A percentile compares a stretch with the other conserved stretches of the same genome.
These are phyloP conservation scores for Linnemannia schmuckeri DNA, from an alignment of 192 early-diverging fungal species.

Conservation along the genomic window DNA sequence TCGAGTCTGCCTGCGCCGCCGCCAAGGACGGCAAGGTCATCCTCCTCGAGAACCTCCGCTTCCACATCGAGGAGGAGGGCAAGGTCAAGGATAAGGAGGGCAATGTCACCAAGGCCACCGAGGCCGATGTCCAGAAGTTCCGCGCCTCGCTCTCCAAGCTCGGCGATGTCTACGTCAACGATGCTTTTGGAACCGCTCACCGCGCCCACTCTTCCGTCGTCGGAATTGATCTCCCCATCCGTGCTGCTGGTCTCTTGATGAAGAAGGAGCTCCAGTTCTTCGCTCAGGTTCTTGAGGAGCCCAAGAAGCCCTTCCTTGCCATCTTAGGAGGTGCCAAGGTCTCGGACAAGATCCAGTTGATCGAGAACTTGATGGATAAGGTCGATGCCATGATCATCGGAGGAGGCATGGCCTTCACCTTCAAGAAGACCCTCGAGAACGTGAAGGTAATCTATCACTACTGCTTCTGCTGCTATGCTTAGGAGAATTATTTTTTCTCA, in stretches of 20 bases:
- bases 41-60: constrained; percentile 97
- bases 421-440: constrained; percentile 90
- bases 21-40: constrained; percentile 85
- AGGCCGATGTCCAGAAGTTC: constrained; percentile 88
- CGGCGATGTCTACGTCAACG: constrained; percentile 98
- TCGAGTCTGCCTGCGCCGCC: constrained; percentile 82
- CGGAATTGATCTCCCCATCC: constrained; percentile 89
- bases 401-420: constrained; percentile 99
- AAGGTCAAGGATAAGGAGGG: constrained; percentile 90
- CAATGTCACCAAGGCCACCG: constrained; percentile 90
- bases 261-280: constrained; percentile 99
- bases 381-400: constrained; percentile 86
- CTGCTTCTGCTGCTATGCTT: not conserved
- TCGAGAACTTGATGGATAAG: constrained; percentile 98
- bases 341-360: constrained; percentile 98
- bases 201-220: constrained; percentile 99
- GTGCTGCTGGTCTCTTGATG: constrained; percentile 97
- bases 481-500: not conserved
- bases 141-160: constrained; percentile 92
- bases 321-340: constrained; percentile 99
- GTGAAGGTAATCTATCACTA: constrained; percentile 70
- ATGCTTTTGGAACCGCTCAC: constrained; percentile 99
- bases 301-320: constrained; percentile 93
- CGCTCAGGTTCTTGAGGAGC: constrained; percentile 95
- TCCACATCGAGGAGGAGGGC: constrained; percentile 99